These are phyloP conservation scores for Silene noctiflora DNA, from an alignment of 179 eudicot genomes.

Conservation along the genomic window DNA sequence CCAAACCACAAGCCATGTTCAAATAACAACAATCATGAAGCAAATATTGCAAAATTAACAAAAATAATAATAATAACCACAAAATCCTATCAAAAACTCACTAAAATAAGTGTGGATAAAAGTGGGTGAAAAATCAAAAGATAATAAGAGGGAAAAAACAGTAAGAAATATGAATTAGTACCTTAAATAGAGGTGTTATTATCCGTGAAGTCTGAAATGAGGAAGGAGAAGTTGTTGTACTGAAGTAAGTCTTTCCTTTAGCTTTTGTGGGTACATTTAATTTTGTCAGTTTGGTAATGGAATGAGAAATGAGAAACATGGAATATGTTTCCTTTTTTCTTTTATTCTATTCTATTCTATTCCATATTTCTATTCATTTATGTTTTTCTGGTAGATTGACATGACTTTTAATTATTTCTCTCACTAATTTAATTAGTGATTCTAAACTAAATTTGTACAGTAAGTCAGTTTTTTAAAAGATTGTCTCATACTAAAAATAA, in stretches of 20 bases:
- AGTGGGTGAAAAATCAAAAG: not conserved
- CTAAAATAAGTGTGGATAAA: not conserved
- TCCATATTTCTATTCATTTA: not conserved
- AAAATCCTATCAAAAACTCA: not conserved
- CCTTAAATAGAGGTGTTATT: not conserved
- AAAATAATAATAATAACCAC: not conserved
- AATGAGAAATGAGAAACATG: not conserved
- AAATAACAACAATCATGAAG: not conserved
- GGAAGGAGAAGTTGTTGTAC: conserved; percentile 1
- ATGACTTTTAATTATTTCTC: not conserved
- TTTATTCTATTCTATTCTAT: not conserved
- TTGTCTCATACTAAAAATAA: too few species aligned
- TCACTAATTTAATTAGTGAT: too few species aligned
- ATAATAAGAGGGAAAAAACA: not conserved
- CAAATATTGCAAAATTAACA: not conserved
- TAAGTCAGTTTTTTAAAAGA: too few species aligned
- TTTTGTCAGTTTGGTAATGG: conserved; percentile 21
- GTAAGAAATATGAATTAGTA: not conserved
- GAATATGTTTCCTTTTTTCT: not conserved
- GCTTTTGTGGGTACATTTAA: conserved; percentile 16
- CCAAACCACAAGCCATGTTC: not conserved
- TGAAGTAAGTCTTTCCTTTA: conserved; percentile 6
- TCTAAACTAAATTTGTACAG: too few species aligned
- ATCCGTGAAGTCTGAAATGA: not conserved
- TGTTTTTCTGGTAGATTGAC: not conserved